Conservation (phyloP, 768 basidiomycete species). For the Scleroderma citrinum region DNA sequence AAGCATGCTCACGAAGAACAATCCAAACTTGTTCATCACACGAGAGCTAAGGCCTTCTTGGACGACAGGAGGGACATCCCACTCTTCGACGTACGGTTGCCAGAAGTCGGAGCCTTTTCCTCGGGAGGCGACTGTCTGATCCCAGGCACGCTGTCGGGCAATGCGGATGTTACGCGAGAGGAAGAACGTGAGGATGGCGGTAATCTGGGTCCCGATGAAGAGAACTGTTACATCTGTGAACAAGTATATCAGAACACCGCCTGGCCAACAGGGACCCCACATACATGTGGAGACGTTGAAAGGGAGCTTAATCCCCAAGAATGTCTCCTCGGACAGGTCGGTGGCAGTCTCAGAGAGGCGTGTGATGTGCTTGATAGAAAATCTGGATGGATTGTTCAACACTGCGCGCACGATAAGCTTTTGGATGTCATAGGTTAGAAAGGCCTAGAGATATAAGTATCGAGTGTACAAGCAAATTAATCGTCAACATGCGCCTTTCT, state of each 20-base stretch:
- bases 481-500: not conserved
- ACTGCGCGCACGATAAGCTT: constrained; percentile 48
- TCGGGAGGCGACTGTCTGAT: constrained; percentile 76
- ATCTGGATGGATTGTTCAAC: constrained; percentile 21
- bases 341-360: constrained; percentile 23
- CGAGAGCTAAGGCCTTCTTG: constrained; percentile 23
- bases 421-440: constrained; percentile 69
- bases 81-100: constrained; percentile 78
- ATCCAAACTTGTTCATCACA: constrained; percentile 7
- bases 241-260: not conserved
- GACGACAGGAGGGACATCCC: constrained; percentile 53
- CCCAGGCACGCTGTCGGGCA: constrained; percentile 72
- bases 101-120: constrained; percentile 83
- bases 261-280: constrained; percentile 3
- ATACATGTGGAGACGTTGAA: constrained; percentile 68
- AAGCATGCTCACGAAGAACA: constrained; percentile 11
- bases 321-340: constrained; percentile 38
- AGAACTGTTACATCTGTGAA: constrained; percentile 65
- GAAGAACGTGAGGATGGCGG: constrained; percentile 74
- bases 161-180: constrained; percentile 77
- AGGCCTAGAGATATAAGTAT: constrained; percentile 36
- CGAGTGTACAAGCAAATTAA: not conserved
- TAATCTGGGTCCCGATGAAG: constrained; percentile 69
- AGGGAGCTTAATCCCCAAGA: constrained; percentile 62
- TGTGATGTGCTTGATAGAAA: constrained; percentile 21